Percentiles rank a stretch among this genome's conserved stretches.
phyloP scores from a whole-genome alignment of 257 asterid genomes.

The Nicotiana otophora region DNA sequence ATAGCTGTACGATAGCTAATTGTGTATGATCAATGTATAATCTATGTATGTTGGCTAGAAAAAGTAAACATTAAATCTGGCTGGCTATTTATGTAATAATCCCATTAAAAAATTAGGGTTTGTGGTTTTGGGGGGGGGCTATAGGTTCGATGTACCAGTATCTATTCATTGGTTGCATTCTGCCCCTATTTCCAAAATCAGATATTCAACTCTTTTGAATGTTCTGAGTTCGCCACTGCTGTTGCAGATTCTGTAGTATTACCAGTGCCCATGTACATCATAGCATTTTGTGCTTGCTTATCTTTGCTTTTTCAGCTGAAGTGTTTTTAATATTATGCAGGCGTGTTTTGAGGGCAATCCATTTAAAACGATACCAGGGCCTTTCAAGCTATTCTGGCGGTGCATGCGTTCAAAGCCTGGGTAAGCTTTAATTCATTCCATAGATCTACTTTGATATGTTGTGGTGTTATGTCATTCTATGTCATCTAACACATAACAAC shows the following conservation, averaged over 20 bases:
- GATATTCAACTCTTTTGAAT: neutral
- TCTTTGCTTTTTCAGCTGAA: neutral
- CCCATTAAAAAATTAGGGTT: neutral
- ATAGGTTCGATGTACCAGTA: neutral
- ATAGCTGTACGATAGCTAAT: neutral
- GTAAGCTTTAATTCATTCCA: conserved; percentile 30
- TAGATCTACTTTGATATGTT: neutral
- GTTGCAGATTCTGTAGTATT: neutral
- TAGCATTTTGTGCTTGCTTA: neutral
- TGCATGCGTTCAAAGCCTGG: conserved; percentile 98
- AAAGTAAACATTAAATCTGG: too few species aligned
- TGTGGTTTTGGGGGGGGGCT: too few species aligned
- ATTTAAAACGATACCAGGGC: conserved; percentile 92
- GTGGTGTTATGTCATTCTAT: neutral
- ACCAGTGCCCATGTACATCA: neutral
- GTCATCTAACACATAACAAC: neutral
- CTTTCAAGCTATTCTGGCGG: conserved; percentile 81
- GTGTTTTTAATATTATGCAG: conserved; percentile 27
- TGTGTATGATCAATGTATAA: too few species aligned
- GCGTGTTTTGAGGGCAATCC: conserved; percentile 97
- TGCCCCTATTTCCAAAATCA: neutral
- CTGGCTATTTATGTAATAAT: too few species aligned
- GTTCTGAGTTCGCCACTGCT: neutral
- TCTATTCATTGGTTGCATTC: neutral
- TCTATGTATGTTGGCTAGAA: too few species aligned